These are phyloP conservation scores for Podaxis sp. DNA, from an alignment of 768 basidiomycete species.

Conservation along the genomic window DNA sequence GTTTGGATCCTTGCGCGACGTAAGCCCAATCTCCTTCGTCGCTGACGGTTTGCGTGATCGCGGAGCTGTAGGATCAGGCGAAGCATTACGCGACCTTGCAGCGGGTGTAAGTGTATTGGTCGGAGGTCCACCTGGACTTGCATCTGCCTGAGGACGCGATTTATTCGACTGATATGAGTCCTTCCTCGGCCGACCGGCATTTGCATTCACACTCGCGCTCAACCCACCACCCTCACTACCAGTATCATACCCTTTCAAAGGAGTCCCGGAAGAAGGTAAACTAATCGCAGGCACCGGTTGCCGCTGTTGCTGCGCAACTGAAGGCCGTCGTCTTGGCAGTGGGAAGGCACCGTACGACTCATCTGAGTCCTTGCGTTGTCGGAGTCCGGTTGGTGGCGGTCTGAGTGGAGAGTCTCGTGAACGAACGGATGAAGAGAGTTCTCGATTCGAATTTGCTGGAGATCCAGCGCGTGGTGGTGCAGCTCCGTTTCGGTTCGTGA, in stretches of 20 bases:
- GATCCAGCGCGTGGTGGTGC: conserved; percentile 21
- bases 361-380: conserved; percentile 42
- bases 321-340: conserved; percentile 20
- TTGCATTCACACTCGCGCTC: background rate
- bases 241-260: background rate
- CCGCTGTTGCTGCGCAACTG: conserved; percentile 20
- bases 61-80: conserved; percentile 22
- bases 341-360: conserved; percentile 38
- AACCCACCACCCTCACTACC: background rate
- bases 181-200: conserved; percentile 4
- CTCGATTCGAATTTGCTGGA: conserved; percentile 23
- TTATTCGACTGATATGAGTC: conserved; percentile 6
- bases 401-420: conserved; percentile 22
- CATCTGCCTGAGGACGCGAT: background rate
- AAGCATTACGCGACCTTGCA: conserved; percentile 20
- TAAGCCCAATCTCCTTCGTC: conserved; percentile 28
- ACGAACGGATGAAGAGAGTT: conserved; percentile 21
- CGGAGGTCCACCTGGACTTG: background rate
- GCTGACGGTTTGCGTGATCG: conserved; percentile 27
- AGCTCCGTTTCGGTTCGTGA: conserved; percentile 17
- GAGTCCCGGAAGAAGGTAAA: background rate
- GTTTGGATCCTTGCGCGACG: conserved; percentile 58
- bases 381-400: conserved; percentile 27
- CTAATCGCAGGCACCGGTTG: conserved; percentile 10
- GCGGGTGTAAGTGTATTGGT: conserved; percentile 24